Conservation (phyloP, 2,329 filamentous ascomycete genomes). For the Fusarium verrucosum region DNA sequence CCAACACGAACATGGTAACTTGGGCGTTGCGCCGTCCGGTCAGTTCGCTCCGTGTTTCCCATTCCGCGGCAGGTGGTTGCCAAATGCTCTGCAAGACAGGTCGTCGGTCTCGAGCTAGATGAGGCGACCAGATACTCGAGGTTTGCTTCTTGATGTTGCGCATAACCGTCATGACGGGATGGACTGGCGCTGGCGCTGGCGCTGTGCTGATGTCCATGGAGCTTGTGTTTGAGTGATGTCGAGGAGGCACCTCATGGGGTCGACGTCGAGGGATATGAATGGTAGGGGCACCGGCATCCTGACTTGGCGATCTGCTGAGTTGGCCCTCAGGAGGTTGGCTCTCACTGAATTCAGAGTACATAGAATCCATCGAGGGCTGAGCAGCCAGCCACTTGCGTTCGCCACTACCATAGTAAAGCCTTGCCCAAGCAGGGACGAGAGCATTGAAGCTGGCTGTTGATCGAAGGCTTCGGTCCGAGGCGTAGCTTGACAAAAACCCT, state of each 20-base stretch:
- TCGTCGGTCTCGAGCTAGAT: conserved; percentile 71
- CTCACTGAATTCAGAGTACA: conserved; percentile 58
- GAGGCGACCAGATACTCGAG: conserved; percentile 77
- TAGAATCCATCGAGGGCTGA: conserved; percentile 56
- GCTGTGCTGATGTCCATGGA: conserved; percentile 59
- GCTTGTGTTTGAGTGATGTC: conserved; percentile 30
- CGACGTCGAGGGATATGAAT: conserved; percentile 59
- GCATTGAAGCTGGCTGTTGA: conserved; percentile 61
- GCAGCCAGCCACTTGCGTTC: conserved; percentile 63
- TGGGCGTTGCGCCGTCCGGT: conserved; percentile 77
- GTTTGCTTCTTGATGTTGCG: conserved; percentile 57
- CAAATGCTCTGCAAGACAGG: conserved; percentile 70
- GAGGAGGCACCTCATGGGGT: conserved; percentile 48
- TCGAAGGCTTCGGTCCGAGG: conserved; percentile 62
- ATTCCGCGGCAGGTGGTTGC: conserved; percentile 77
- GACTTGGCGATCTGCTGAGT: conserved; percentile 59
- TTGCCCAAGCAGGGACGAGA: conserved; percentile 64
- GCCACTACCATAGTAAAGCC: conserved; percentile 75
- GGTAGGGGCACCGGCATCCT: conserved; percentile 57
- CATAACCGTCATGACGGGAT: conserved; percentile 42
- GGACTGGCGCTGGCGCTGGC: conserved; percentile 46
- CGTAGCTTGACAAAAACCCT: conserved; percentile 58
- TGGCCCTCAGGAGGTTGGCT: conserved; percentile 58
- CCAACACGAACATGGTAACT: conserved; percentile 76
- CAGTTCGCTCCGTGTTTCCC: conserved; percentile 66